Percentiles rank a stretch among this genome's conserved stretches.
Evolutionary conservation across 768 basidiomycete genomes (phyloP).

Genomic region (Mycena amicta): DNA sequence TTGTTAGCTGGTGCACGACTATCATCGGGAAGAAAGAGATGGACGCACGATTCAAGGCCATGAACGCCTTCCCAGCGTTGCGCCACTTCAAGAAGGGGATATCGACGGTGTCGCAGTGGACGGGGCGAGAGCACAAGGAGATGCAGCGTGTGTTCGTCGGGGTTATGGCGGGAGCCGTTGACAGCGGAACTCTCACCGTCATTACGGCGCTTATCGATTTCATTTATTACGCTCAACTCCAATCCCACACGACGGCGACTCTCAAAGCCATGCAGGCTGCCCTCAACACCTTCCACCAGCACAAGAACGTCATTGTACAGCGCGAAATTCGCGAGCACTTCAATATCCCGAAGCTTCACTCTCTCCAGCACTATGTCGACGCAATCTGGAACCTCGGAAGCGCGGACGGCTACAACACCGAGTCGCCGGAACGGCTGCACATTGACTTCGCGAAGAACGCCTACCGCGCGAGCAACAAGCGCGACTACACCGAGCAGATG

Average conservation of each 20-base stretch:
- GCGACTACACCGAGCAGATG: slow-evolving; percentile 37
- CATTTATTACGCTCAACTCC: slow-evolving; percentile 26
- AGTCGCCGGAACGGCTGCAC: slow-evolving; percentile 36
- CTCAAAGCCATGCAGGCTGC: slow-evolving; percentile 24
- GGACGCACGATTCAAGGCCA: slow-evolving; percentile 31
- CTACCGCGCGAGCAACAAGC: slow-evolving; percentile 25
- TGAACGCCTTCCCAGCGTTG: slow-evolving; percentile 22
- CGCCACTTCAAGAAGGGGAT: slow-evolving; percentile 38
- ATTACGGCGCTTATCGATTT: slow-evolving; percentile 29
- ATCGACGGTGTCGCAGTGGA: slow-evolving; percentile 35
- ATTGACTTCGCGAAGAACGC: slow-evolving; percentile 40
- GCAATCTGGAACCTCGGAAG: slow-evolving; percentile 26
- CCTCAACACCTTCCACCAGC: slow-evolving; percentile 21
- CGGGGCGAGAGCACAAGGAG: slow-evolving; percentile 31
- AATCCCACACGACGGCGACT: slow-evolving; percentile 21
- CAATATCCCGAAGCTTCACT: slow-evolving; percentile 38
- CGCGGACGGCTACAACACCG: slow-evolving; percentile 31
- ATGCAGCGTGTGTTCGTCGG: slow-evolving; percentile 25
- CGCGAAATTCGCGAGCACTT: slow-evolving; percentile 26
- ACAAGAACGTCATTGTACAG: slow-evolving; percentile 28
- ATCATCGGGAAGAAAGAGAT: slow-evolving; percentile 23
- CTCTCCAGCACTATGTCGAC: slow-evolving; percentile 27
- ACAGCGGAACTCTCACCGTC: slow-evolving; percentile 9
- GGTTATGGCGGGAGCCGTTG: slow-evolving; percentile 23
- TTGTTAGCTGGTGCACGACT: slow-evolving; percentile 30